A percentile compares a stretch with the other conserved stretches of the same genome.
phyloP scores from a whole-genome alignment of 1,284 basidiomycete genomes.

The Phellinidium pouzarii region DNA sequence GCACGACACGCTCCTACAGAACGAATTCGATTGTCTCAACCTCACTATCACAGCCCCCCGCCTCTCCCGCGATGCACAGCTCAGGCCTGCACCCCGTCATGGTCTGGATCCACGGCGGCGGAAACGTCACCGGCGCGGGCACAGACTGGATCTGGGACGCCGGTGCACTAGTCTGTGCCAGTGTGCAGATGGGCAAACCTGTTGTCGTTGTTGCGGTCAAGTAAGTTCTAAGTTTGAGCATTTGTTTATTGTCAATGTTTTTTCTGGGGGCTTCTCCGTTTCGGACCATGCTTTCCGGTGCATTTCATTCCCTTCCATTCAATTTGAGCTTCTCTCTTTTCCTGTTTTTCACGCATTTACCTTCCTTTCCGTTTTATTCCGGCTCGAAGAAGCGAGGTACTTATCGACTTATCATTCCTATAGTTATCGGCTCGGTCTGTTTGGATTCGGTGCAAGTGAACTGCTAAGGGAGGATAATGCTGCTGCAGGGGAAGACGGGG shows the following conservation, averaged over 20 bases:
- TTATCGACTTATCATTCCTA: neutral
- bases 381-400: neutral
- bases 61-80: constrained; percentile 27
- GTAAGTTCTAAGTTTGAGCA: too few relatives aligned
- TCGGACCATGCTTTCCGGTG: neutral
- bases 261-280: neutral
- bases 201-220: constrained; percentile 70
- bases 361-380: constrained; percentile 4
- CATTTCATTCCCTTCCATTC: too few relatives aligned
- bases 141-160: constrained; percentile 72
- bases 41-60: constrained; percentile 69
- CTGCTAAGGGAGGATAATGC: constrained; percentile 60
- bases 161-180: constrained; percentile 59
- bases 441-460: constrained; percentile 63
- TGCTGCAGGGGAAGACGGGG: constrained; percentile 55
- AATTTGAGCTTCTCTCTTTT: too few relatives aligned
- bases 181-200: constrained; percentile 52
- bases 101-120: constrained; percentile 75
- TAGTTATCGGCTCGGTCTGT: constrained; percentile 69
- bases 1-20: constrained; percentile 41
- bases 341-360: too few relatives aligned
- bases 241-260: constrained; percentile 14
- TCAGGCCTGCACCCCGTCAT: constrained; percentile 55
- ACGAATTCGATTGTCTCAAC: constrained; percentile 72
- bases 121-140: constrained; percentile 55